A percentile compares a stretch with the other conserved stretches of the same genome.
Evolutionary conservation across 2,329 filamentous ascomycete genomes (phyloP).

Genomic region (Colletotrichum sp.): DNA sequence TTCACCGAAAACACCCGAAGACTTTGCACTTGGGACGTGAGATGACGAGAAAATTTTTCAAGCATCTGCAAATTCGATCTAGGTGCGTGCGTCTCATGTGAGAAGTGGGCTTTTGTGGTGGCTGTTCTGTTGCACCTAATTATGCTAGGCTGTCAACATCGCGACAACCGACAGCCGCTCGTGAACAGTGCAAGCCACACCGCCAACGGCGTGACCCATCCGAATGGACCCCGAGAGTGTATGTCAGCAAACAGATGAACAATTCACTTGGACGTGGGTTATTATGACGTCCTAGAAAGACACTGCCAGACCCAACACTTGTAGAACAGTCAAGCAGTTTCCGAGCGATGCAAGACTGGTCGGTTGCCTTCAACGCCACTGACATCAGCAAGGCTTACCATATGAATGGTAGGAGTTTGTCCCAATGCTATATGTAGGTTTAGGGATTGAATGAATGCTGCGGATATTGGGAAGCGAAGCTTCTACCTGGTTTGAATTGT

Average conservation of each 20-base stretch:
- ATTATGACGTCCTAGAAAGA: background rate
- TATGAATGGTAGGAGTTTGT: too few species aligned
- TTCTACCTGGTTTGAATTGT: background rate
- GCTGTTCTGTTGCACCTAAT: background rate
- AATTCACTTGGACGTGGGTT: background rate
- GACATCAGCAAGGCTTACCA: background rate
- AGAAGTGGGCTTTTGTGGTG: background rate
- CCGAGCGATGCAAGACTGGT: background rate
- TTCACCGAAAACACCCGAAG: background rate
- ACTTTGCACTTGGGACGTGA: background rate
- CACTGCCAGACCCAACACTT: background rate
- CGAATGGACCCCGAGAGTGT: background rate
- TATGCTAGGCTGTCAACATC: background rate
- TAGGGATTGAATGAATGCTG: background rate
- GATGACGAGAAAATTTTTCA: background rate
- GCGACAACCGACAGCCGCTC: background rate
- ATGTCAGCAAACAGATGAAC: background rate
- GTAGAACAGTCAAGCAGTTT: background rate
- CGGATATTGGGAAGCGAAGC: background rate
- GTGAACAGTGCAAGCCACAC: background rate
- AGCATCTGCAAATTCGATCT: background rate
- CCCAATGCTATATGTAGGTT: too few species aligned
- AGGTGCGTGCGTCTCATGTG: background rate
- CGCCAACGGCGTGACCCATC: background rate
- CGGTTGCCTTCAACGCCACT: background rate